Evolutionary conservation across 1,284 basidiomycete species (phyloP).

Genomic region (Leccinum variabile): DNA sequence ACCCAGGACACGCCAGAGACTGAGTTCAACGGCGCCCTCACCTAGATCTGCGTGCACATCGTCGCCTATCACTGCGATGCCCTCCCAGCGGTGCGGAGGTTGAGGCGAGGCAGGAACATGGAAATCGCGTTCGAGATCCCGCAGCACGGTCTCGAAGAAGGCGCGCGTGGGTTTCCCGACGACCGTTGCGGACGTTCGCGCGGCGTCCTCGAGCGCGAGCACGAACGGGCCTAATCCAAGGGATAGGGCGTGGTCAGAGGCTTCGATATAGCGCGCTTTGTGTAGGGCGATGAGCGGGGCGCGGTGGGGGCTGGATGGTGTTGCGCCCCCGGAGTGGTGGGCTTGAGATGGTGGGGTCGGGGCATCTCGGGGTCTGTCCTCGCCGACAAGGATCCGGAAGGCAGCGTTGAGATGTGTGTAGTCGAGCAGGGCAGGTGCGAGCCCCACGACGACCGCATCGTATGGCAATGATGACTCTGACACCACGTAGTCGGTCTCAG

Average conservation of each 20-base stretch:
- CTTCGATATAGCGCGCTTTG: conserved; percentile 36
- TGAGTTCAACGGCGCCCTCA: conserved; percentile 57
- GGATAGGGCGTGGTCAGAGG: conserved; percentile 39
- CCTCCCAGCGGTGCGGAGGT: conserved; percentile 19
- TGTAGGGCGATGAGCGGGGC: conserved; percentile 56
- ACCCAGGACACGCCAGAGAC: conserved; percentile 17
- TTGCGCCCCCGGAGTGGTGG: too few relatives aligned
- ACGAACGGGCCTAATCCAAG: conserved; percentile 74
- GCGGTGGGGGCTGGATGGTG: neutral
- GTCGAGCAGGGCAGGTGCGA: conserved; percentile 53
- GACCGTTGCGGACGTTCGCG: conserved; percentile 48
- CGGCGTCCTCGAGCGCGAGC: conserved; percentile 57
- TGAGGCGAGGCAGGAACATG: neutral
- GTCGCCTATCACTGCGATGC: conserved; percentile 65
- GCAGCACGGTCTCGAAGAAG: conserved; percentile 34
- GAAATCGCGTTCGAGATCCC: conserved; percentile 37
- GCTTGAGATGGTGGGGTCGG: neutral
- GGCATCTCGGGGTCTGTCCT: conserved; percentile 8
- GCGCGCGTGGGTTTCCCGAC: conserved; percentile 64
- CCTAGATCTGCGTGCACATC: conserved; percentile 68
- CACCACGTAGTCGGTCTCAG: too few relatives aligned
- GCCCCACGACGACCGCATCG: conserved; percentile 69
- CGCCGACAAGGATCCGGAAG: conserved; percentile 57
- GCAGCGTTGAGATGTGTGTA: conserved; percentile 64
- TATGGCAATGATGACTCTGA: conserved; percentile 25